Evolutionary conservation across 2,329 filamentous ascomycete species (phyloP), one percentile per base, ranked within the genome.

Genomic region (Aphanocladium album): DNA sequence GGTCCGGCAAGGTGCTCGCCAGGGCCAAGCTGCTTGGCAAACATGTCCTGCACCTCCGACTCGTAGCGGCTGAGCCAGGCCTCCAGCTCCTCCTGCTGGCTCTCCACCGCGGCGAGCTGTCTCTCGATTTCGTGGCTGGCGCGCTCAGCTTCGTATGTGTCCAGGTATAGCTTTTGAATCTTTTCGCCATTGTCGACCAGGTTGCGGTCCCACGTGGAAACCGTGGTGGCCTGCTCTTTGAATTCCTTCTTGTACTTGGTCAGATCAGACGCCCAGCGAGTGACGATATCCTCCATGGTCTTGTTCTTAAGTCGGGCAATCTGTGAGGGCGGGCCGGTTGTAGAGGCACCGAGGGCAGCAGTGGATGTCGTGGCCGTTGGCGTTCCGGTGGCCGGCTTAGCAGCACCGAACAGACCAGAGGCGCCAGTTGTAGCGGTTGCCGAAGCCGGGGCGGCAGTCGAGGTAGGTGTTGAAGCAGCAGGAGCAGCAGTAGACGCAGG

Each of bases 221-320:
- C 91, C 65, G 92, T 89, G 63, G 87, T 84, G 5, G 96, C 93
- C 73, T 98, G 92, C 37, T 89, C 84, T 72, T 96, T 92, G 78
- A 98, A 99, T 62, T 96, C 91, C 73, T 96, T 96, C 71, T 98
- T 93, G 71, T 99, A 97, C 71, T 96, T 96, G 57, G 92, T 89
- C 54, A 99, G 80, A 70, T 98, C 95, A 0, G 92, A 91, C 2
- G 95, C 95, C 95, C 95, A 99, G 35, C 92, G 87, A 4, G 91
- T 97, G 66, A 99, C 92, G 65, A 99, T 97, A 73, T 99, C 95
- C 70, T 99, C 95, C 90, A 99, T 97, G 0, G 93, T 96, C 78
- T 96, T 98, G 76, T 97, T 96, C 80, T 96, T 96, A 41, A 99
- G 81, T 30, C 95, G 89, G 4, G 93, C 95, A 69, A 96, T 86